Percentiles rank a stretch among this genome's conserved stretches.
phyloP scores from a whole-genome alignment of 768 basidiomycete genomes.

The Mycena filopes region DNA sequence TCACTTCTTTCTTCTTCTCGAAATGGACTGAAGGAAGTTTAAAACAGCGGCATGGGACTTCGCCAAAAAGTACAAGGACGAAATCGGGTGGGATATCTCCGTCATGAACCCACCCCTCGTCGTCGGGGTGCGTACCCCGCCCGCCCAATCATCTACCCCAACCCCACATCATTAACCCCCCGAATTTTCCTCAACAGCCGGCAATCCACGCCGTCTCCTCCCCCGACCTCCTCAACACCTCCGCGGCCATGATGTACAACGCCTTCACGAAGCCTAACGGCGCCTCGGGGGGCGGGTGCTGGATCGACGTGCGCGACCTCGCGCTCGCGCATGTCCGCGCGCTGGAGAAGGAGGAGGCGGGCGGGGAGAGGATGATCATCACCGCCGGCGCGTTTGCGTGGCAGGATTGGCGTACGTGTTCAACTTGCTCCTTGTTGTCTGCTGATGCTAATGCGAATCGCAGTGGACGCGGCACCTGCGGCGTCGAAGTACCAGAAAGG shows the following conservation, averaged over 20 bases:
- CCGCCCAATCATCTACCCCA: background rate
- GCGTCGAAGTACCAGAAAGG: constrained; percentile 46
- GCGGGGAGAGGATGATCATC: constrained; percentile 64
- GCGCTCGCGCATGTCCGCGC: constrained; percentile 64
- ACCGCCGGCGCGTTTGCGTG: constrained; percentile 40
- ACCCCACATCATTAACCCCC: background rate
- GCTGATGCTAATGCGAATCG: background rate
- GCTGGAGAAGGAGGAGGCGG: constrained; percentile 57
- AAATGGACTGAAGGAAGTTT: no score
- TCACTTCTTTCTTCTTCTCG: background rate
- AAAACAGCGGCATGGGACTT: constrained; percentile 56
- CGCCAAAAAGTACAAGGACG: constrained; percentile 47
- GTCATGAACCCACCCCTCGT: constrained; percentile 64
- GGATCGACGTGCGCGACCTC: constrained; percentile 61
- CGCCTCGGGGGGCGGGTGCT: constrained; percentile 40
- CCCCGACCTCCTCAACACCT: constrained; percentile 48
- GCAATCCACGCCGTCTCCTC: constrained; percentile 47
- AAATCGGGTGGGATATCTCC: constrained; percentile 62
- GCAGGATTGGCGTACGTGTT: constrained; percentile 38
- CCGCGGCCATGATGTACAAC: constrained; percentile 46
- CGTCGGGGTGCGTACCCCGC: constrained; percentile 46
- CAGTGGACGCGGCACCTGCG: constrained; percentile 24
- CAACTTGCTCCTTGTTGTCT: background rate
- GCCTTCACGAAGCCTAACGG: constrained; percentile 37
- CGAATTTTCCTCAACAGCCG: constrained; percentile 41